Evolutionary conservation across 805 yeast genomes (phyloP).

Genomic region (Peterozyma xylosa): DNA sequence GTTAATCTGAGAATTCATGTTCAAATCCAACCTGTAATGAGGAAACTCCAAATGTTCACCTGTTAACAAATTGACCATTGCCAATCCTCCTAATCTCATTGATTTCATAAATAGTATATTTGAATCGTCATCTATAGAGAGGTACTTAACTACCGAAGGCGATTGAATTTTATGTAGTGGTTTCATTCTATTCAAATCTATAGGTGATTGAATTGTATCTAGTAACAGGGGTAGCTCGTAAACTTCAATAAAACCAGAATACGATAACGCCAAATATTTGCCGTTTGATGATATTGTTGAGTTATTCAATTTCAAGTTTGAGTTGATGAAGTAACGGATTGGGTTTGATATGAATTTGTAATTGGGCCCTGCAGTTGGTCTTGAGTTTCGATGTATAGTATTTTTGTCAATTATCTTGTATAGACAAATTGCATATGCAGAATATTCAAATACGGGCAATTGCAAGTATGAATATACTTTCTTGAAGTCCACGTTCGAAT

Average conservation of each 20-base stretch:
- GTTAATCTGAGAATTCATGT: conserved; percentile 4
- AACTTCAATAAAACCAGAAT: conserved; percentile 6
- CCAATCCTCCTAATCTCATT: conserved; percentile 7
- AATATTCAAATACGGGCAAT: conserved; percentile 2
- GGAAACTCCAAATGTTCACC: conserved; percentile 8
- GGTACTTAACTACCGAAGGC: conserved; percentile 8
- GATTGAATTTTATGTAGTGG: conserved; percentile 4
- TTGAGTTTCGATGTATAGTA: too few relatives aligned
- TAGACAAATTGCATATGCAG: conserved; percentile 5
- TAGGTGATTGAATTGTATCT: neutral
- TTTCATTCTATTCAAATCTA: neutral
- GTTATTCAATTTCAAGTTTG: conserved; percentile 3
- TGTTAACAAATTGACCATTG: conserved; percentile 7
- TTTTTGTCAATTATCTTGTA: neutral
- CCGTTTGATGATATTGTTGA: conserved; percentile 5
- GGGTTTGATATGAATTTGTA: conserved; percentile 2
- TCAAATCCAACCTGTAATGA: conserved; percentile 7
- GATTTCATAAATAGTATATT: conserved; percentile 8
- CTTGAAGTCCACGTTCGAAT: too few relatives aligned
- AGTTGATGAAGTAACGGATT: conserved; percentile 2
- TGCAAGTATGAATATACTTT: too few relatives aligned
- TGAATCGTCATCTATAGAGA: conserved; percentile 6
- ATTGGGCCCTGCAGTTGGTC: too few relatives aligned
- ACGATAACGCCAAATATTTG: conserved; percentile 6
- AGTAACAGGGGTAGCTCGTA: conserved; percentile 1